Evolutionary conservation across 306 rosid genomes (phyloP).

Genomic region (Lathyrus aphaca): DNA sequence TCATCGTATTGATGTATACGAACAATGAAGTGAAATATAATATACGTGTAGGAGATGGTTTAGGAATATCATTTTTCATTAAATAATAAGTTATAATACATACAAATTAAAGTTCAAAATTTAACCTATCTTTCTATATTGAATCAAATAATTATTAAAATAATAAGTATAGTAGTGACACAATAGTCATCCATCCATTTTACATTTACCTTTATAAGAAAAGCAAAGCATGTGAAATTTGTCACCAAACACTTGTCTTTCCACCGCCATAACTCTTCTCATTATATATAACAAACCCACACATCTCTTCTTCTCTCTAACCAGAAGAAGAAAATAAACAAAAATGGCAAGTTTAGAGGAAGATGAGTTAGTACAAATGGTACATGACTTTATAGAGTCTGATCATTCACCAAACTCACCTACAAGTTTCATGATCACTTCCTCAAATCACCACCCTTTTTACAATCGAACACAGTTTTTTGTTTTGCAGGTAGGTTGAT

Average conservation of each 20-base stretch:
- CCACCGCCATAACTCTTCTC: slow-evolving; percentile 44
- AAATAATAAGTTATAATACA: neutral
- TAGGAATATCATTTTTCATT: too few species aligned
- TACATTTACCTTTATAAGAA: neutral
- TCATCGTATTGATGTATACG: too few species aligned
- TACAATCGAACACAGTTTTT: slow-evolving; percentile 44
- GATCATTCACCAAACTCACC: slow-evolving; percentile 44
- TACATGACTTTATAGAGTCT: slow-evolving; percentile 74
- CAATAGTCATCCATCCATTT: slow-evolving; percentile 13
- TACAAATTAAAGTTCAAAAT: neutral
- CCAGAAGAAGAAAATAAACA: neutral
- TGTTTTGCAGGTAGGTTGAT: slow-evolving; percentile 51
- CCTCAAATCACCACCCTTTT: slow-evolving; percentile 45
- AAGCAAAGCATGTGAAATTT: slow-evolving; percentile 1
- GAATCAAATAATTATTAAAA: neutral
- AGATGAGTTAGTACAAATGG: slow-evolving; percentile 62
- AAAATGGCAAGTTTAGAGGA: slow-evolving; percentile 70
- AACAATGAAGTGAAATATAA: too few species aligned
- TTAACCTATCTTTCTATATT: neutral
- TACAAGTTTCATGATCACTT: slow-evolving; percentile 35
- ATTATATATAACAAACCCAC: slow-evolving; percentile 12
- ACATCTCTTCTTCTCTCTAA: slow-evolving; percentile 29
- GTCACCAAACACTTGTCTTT: slow-evolving; percentile 19
- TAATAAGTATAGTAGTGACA: neutral
- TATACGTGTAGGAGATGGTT: too few species aligned